Conservation (phyloP, 768 basidiomycete genomes). For the Suillus discolor region DNA sequence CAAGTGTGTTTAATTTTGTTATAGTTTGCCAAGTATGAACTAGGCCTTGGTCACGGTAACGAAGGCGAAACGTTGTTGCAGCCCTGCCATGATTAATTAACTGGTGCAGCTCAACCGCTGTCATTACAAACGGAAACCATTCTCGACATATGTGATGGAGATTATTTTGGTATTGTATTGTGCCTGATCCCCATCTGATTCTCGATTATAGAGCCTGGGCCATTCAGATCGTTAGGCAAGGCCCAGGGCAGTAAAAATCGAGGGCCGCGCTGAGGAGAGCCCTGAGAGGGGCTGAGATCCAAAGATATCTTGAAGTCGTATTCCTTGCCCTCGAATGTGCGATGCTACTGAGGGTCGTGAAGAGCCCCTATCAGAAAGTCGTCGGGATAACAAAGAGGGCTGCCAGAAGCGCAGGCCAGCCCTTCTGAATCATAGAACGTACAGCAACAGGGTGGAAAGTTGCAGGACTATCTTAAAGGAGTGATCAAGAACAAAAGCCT, state of each 20-base stretch:
- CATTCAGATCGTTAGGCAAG: background rate
- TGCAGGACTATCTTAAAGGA: background rate
- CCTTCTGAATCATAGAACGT: background rate
- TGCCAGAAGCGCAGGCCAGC: background rate
- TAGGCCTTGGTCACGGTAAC: background rate
- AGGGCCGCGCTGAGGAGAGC: slow-evolving; percentile 65
- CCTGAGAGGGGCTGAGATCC: slow-evolving; percentile 49
- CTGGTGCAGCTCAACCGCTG: background rate
- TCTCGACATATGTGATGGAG: background rate
- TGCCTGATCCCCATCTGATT: background rate
- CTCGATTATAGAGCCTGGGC: background rate
- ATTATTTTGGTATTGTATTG: no score
- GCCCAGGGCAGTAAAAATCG: slow-evolving; percentile 43
- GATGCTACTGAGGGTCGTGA: background rate
- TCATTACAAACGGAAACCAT: background rate
- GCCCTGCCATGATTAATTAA: background rate
- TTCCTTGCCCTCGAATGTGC: no score
- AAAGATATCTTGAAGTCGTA: slow-evolving; percentile 77
- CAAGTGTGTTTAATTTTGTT: background rate
- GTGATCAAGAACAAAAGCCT: no score
- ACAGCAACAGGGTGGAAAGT: background rate
- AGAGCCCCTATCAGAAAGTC: background rate
- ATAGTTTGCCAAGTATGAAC: background rate
- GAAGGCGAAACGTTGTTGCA: background rate
- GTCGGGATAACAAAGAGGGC: background rate